Evolutionary conservation across 2,329 filamentous ascomycete species (phyloP).

Genomic region (Colletotrichum tofieldiae): DNA sequence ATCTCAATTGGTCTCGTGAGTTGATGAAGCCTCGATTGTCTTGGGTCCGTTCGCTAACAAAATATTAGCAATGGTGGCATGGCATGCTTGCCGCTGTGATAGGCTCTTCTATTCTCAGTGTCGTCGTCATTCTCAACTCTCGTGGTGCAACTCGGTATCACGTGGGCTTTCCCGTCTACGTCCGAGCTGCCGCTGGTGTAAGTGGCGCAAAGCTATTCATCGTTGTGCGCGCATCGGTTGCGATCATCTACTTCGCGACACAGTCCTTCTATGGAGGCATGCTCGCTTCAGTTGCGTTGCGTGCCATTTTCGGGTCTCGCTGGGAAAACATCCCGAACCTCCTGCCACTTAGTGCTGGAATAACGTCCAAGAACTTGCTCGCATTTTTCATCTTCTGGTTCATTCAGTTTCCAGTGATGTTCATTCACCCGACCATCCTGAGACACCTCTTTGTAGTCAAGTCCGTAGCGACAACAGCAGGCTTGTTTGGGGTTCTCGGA

Average conservation of each 20-base stretch:
- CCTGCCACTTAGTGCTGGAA: constrained; percentile 62
- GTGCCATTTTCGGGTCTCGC: constrained; percentile 55
- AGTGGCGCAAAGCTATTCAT: constrained; percentile 58
- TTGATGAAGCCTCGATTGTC: not conserved
- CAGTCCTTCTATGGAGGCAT: constrained; percentile 54
- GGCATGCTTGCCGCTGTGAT: constrained; percentile 51
- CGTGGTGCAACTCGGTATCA: constrained; percentile 54
- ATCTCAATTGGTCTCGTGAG: constrained; percentile 50
- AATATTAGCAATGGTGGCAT: constrained; percentile 48
- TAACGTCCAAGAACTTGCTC: constrained; percentile 65
- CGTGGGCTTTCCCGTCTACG: constrained; percentile 55
- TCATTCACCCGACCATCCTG: constrained; percentile 65
- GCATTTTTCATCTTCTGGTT: constrained; percentile 71
- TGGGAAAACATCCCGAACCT: constrained; percentile 62
- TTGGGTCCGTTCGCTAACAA: not conserved
- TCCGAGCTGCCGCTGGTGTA: constrained; percentile 52
- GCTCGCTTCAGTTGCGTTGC: constrained; percentile 52
- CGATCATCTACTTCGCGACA: constrained; percentile 57
- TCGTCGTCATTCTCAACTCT: constrained; percentile 54
- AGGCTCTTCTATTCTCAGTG: constrained; percentile 50
- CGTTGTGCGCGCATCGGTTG: constrained; percentile 52
- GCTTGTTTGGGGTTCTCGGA: constrained; percentile 53
- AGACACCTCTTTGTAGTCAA: constrained; percentile 63
- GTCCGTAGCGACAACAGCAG: constrained; percentile 62
- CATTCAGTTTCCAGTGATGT: constrained; percentile 63